Percentiles rank a stretch among this genome's conserved stretches.
phyloP scores from a whole-genome alignment of 2,329 filamentous ascomycete species.

The Dothistroma pini region DNA sequence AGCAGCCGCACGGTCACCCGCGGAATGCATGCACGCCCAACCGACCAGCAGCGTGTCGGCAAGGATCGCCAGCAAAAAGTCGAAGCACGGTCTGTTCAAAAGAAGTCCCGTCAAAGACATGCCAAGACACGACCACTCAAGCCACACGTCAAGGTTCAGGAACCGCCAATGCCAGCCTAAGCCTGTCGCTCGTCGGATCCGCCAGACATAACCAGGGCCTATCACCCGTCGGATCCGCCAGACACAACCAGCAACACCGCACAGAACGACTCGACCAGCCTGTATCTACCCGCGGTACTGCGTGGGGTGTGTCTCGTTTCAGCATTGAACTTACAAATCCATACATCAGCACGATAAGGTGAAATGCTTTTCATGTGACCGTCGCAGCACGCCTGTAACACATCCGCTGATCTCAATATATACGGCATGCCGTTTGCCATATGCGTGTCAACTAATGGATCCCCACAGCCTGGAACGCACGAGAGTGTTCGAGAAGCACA shows the following conservation, averaged over 20 bases:
- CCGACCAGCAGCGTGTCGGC: neutral
- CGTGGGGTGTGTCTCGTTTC: slow-evolving; percentile 1
- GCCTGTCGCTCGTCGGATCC: too few relatives aligned
- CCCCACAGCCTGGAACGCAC: neutral
- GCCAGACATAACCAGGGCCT: too few relatives aligned
- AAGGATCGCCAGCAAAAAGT: neutral
- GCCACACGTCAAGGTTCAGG: neutral
- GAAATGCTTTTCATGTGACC: neutral
- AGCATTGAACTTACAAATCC: neutral
- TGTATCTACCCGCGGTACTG: neutral
- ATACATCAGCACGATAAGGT: neutral
- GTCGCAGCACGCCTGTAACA: neutral
- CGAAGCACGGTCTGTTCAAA: neutral
- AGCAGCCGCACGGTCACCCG: neutral
- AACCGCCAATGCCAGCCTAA: neutral
- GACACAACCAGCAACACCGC: neutral
- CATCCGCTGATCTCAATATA: neutral
- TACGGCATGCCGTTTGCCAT: neutral
- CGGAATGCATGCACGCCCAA: neutral
- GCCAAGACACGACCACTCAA: neutral
- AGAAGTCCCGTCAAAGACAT: neutral
- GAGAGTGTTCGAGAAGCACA: neutral
- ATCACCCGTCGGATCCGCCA: too few relatives aligned
- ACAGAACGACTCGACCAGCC: neutral
- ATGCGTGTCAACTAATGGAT: neutral